Evolutionary conservation across 2,329 filamentous ascomycete genomes (phyloP).

Genomic region (Aspergillus texensis): DNA sequence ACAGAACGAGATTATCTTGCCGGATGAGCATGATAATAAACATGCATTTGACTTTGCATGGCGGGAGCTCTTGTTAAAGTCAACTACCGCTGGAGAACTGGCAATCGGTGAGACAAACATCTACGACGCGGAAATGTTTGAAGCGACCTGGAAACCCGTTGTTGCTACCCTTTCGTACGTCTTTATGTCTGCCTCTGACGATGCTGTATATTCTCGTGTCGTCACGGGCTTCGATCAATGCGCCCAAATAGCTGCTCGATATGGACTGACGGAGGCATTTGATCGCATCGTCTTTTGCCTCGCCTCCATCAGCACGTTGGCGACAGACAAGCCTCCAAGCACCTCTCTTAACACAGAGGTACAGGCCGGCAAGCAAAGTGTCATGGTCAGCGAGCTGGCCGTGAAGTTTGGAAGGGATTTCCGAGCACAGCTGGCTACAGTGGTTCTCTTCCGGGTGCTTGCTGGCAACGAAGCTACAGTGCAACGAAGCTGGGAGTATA

Average conservation of each 20-base stretch:
- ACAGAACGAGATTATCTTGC: constrained; percentile 90
- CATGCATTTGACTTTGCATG: constrained; percentile 97
- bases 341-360: constrained; percentile 94
- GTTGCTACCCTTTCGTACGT: constrained; percentile 95
- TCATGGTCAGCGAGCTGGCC: constrained; percentile 98
- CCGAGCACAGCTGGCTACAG: constrained; percentile 87
- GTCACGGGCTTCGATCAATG: constrained; percentile 96
- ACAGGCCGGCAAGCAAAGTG: constrained; percentile 84
- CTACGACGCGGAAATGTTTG: constrained; percentile 97
- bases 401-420: constrained; percentile 94
- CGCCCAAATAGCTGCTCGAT: constrained; percentile 84
- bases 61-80: constrained; percentile 89
- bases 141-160: constrained; percentile 92
- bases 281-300: constrained; percentile 92
- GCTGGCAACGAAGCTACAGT: constrained; percentile 81
- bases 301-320: constrained; percentile 85
- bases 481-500: constrained; percentile 60
- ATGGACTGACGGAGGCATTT: constrained; percentile 79
- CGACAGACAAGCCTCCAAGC: constrained; percentile 73
- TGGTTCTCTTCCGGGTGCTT: constrained; percentile 93
- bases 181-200: constrained; percentile 97
- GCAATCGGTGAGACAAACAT: constrained; percentile 86
- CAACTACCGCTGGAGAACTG: constrained; percentile 72
- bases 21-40: constrained; percentile 95
- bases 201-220: constrained; percentile 90